Conservation (phyloP, 169 alveolate species). For the Plasmodium reichenowi region DNA sequence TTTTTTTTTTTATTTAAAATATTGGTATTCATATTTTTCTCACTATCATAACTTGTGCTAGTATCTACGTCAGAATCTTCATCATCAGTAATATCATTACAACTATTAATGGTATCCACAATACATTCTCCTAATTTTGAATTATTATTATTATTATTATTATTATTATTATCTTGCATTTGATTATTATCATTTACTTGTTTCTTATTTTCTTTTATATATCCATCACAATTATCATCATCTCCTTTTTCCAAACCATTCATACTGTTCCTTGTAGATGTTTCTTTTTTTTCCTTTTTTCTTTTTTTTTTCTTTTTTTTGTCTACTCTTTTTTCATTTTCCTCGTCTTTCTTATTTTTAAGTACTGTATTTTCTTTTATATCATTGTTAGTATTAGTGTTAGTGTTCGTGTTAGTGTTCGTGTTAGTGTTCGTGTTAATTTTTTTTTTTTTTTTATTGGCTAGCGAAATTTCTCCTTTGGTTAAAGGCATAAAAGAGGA, state of each 20-base stretch:
- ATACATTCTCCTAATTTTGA: too few relatives aligned
- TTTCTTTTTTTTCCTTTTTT: too few relatives aligned
- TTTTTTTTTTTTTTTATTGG: constrained; percentile 23
- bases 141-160: too few relatives aligned
- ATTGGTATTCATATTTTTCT: neutral
- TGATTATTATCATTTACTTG: too few relatives aligned
- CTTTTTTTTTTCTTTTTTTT: too few relatives aligned
- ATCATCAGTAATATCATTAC: neutral
- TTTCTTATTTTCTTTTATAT: too few relatives aligned
- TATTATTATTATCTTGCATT: too few relatives aligned
- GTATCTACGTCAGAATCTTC: neutral
- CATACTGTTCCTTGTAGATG: too few relatives aligned
- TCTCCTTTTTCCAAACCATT: too few relatives aligned
- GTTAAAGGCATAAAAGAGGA: constrained; percentile 63
- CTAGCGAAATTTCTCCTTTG: constrained; percentile 71
- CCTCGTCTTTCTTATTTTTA: neutral
- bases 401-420: too few relatives aligned
- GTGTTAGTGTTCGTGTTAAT: too few relatives aligned
- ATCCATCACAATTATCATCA: too few relatives aligned
- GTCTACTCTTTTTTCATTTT: neutral
- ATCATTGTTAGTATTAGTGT: neutral
- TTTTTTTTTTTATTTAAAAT: neutral
- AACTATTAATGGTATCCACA: neutral
- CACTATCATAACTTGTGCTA: neutral
- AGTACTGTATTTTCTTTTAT: neutral